Base-by-base conservation (phyloP, 495 filamentous ascomycete species). In the Aspergillus cristatus region DNA sequence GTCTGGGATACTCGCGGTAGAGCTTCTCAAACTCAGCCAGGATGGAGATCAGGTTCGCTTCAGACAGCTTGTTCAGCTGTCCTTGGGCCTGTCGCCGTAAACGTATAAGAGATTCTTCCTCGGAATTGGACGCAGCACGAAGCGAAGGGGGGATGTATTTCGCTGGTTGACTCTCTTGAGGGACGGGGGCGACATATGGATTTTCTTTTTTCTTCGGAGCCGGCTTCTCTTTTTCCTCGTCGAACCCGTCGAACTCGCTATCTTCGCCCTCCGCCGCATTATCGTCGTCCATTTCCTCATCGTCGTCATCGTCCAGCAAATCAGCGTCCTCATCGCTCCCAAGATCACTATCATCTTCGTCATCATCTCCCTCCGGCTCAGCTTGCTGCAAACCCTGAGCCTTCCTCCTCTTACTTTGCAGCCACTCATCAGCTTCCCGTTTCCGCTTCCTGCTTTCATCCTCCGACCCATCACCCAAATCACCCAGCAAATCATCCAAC, bases 111-210 rank as follows among this genome's bases (percentile, higher is more conserved):
- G 74, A 67, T 53, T 94, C 86, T 1, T 71, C 66, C 34, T 84
- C 79, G 1, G 76, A 76, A 8, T 72, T 63, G 0, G 68, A 58
- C 18, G 67, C 60, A 37, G 74, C 77, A 18, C 90, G 78, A 20
- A 91, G 63, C 7, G 86, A 91, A 7, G 90, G 91, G 7, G 93
- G 90, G 7, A 95, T 75, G 44, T 98, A 97, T 76, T 94, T 82
- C 12, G 53, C 54, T 4, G 59, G 36, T n/a, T 48, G 37, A 4
- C 51, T 44, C 0, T 40, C 32, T 15, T 50, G 48, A 17, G 55
- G 40, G 2, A 61, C 55, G 10, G 78, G 78, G 6, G 79, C 73
- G 40, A 77, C 53, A 37, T 79, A 83, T 12, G 79, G 79, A 36
- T 83, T 82, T 57, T 83, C 79, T 13, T 61, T 45, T 31, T 61